A percentile compares a stretch with the other conserved stretches of the same genome.
Evolutionary conservation across 495 filamentous ascomycete species (phyloP).

Genomic region (Penicillium waksmanii): DNA sequence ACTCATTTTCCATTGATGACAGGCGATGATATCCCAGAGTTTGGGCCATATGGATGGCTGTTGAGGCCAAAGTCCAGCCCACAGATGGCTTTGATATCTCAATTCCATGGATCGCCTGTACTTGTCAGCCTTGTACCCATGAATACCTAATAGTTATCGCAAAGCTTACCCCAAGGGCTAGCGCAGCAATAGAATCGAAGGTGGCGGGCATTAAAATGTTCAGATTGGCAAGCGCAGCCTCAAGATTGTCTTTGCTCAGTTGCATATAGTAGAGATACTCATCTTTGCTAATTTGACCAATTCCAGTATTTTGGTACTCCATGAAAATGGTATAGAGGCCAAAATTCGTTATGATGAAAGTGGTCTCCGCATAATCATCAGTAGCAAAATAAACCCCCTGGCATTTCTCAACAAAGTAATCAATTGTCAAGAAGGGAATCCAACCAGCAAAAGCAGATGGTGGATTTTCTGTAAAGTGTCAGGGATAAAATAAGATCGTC

Average conservation of each 20-base stretch:
- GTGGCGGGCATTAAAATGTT: slow-evolving; percentile 61
- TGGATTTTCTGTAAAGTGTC: slow-evolving; percentile 25
- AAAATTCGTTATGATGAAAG: slow-evolving; percentile 59
- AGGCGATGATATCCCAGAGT: slow-evolving; percentile 66
- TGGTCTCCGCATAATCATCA: slow-evolving; percentile 57
- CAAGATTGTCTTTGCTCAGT: slow-evolving; percentile 60
- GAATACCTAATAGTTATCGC: not conserved
- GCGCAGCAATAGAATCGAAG: slow-evolving; percentile 60
- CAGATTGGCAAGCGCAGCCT: slow-evolving; percentile 59
- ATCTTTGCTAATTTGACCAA: slow-evolving; percentile 30
- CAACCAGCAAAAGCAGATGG: slow-evolving; percentile 32
- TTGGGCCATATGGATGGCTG: slow-evolving; percentile 62
- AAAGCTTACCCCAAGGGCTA: slow-evolving; percentile 58
- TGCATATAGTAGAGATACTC: slow-evolving; percentile 44
- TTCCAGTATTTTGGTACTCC: slow-evolving; percentile 45
- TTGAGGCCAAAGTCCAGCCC: slow-evolving; percentile 62
- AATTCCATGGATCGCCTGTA: slow-evolving; percentile 57
- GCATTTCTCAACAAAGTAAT: slow-evolving; percentile 61
- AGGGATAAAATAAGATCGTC: not conserved
- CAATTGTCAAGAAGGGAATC: slow-evolving; percentile 48
- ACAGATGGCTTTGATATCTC: slow-evolving; percentile 66
- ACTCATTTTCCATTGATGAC: slow-evolving; percentile 53
- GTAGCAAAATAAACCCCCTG: slow-evolving; percentile 62
- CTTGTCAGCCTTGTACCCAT: not conserved
- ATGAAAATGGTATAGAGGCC: slow-evolving; percentile 60